Evolutionary conservation across 2,329 filamentous ascomycete species (phyloP).

Genomic region (Talaromyces sp.): DNA sequence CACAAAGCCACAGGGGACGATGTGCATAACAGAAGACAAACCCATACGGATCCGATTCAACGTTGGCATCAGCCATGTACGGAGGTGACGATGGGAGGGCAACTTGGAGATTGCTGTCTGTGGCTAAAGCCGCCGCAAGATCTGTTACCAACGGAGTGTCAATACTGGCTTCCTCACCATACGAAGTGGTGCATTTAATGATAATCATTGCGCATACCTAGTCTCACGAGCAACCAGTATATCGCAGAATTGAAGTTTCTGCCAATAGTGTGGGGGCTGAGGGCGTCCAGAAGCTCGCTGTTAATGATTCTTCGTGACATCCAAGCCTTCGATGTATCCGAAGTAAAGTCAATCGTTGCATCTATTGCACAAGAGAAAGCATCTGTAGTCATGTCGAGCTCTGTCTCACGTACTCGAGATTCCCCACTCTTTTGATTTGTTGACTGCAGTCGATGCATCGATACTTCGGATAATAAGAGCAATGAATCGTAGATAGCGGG

Average conservation of each 20-base stretch:
- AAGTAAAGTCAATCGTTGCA: conserved; percentile 16
- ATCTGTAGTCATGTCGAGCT: conserved; percentile 12
- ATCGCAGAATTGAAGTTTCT: conserved; percentile 26
- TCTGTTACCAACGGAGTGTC: conserved; percentile 16
- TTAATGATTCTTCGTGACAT: neutral
- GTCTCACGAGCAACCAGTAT: conserved; percentile 33
- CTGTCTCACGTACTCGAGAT: neutral
- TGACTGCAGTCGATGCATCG: conserved; percentile 12
- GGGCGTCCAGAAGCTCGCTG: conserved; percentile 10
- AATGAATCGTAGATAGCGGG: conserved; percentile 20
- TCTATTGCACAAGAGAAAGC: conserved; percentile 20
- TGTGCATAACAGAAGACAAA: conserved; percentile 25
- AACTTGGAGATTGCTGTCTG: conserved; percentile 19
- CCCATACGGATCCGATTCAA: conserved; percentile 18
- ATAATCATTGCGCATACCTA: conserved; percentile 24
- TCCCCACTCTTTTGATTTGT: neutral
- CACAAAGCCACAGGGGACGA: conserved; percentile 31
- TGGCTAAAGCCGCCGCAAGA: conserved; percentile 27
- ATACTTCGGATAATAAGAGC: conserved; percentile 24
- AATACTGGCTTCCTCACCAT: neutral
- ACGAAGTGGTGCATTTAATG: neutral
- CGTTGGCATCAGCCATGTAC: conserved; percentile 11
- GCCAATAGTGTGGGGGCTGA: conserved; percentile 18
- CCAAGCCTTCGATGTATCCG: conserved; percentile 21
- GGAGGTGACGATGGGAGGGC: conserved; percentile 21